A percentile compares a stretch with the other conserved stretches of the same genome.
Evolutionary conservation across 2,329 filamentous ascomycete genomes (phyloP).

Genomic region (Clonostachys rosea): DNA sequence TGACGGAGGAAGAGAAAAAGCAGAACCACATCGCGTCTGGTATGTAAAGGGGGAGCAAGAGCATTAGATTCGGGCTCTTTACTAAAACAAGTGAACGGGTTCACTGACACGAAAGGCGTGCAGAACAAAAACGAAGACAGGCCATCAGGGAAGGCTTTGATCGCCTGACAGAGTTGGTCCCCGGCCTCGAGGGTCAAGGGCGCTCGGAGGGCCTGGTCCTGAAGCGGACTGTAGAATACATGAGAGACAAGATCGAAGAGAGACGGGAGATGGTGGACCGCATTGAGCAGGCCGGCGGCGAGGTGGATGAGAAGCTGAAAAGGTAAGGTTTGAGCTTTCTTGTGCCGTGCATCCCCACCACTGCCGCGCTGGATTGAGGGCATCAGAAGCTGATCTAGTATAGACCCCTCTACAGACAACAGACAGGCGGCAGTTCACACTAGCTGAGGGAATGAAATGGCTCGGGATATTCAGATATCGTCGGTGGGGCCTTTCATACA

Average conservation of each 20-base stretch:
- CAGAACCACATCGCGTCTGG: conserved; percentile 51
- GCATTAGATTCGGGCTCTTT: background rate
- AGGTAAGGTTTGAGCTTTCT: conserved; percentile 21
- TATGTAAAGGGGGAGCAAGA: conserved; percentile 14
- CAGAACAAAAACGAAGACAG: conserved; percentile 39
- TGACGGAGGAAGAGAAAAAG: conserved; percentile 51
- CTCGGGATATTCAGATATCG: too few species aligned
- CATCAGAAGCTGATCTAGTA: too few species aligned
- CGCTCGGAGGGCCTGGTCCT: conserved; percentile 84
- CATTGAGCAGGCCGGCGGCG: conserved; percentile 54
- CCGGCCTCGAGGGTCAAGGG: conserved; percentile 76
- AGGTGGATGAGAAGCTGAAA: conserved; percentile 42
- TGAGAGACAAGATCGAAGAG: conserved; percentile 54
- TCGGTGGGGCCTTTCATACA: too few species aligned
- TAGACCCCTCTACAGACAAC: too few species aligned
- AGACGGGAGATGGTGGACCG: conserved; percentile 52
- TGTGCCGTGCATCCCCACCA: background rate
- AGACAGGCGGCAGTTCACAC: too few species aligned
- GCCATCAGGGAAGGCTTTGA: conserved; percentile 84
- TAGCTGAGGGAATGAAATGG: too few species aligned
- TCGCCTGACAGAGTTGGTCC: conserved; percentile 72
- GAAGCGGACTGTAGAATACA: conserved; percentile 62
- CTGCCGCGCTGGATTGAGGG: background rate
- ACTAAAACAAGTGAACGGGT: background rate
- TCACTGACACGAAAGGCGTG: background rate